Evolutionary conservation across 257 asterid species (phyloP).

Genomic region (Forsythia suspensa): DNA sequence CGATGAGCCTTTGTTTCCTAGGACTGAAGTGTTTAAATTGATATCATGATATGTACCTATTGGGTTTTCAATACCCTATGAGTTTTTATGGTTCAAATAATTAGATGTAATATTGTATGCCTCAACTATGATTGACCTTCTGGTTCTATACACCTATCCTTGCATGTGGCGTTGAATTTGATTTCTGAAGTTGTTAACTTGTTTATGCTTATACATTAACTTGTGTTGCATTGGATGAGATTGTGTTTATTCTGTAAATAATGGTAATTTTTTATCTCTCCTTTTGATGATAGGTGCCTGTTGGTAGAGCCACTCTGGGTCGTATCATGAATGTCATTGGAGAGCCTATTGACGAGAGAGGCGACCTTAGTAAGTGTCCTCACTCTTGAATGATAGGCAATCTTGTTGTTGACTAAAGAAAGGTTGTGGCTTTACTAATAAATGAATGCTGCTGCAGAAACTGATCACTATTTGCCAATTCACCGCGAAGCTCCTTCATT

Average conservation of each 20-base stretch:
- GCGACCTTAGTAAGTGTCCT: slow-evolving; percentile 67
- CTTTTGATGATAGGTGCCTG: slow-evolving; percentile 70
- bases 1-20: neutral
- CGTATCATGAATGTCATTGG: slow-evolving; percentile 97
- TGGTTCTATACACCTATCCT: neutral
- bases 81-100: neutral
- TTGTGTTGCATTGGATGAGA: neutral
- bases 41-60: neutral
- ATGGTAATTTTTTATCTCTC: neutral
- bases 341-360: slow-evolving; percentile 89
- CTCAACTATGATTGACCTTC: neutral
- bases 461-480: slow-evolving; percentile 87
- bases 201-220: neutral
- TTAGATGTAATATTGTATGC: neutral
- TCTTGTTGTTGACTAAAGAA: neutral
- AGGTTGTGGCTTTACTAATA: slow-evolving; percentile 20
- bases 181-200: neutral
- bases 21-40: neutral
- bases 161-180: neutral
- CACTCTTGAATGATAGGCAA: neutral
- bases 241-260: neutral
- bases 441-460: slow-evolving; percentile 46
- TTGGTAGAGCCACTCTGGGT: slow-evolving; percentile 96
- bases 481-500: slow-evolving; percentile 98
- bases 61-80: neutral